Base-by-base conservation (phyloP, 352 stramenopile genomes). In the Stramenopiles sp. region DNA sequence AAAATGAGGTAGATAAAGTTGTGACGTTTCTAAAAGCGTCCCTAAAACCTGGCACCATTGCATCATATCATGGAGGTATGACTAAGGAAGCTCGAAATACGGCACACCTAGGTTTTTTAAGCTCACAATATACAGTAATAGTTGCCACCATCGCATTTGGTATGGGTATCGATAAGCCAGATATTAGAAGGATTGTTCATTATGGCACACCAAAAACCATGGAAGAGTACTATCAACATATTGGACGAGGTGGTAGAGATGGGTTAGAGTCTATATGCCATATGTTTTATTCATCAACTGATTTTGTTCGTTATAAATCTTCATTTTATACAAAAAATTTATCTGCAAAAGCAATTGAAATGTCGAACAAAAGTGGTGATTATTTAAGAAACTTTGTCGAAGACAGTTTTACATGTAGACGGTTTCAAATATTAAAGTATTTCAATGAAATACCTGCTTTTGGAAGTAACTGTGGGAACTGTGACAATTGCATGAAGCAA, bases 1-100 rank as follows among this genome's bases (percentile, higher is more conserved):
- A 85, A 22, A 83, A 83, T 32, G 78, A 86, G 33, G 86, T 89
- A 7, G 87, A 90, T 71, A 76, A 87, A 67, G 82, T 88, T 32
- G 75, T 55, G 39, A 55, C 39, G 39, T 55, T 55, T 55, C 39
- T 55, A 55, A 55, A 14, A 55, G 14, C 4, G 4, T 4, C 39
- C 14, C 14, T 55, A 55, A 14, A 14, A 4, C 4, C 39, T 55
- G 14, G 4, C 39, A 14, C 39, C 14, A 14, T 55, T 55, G 39
- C 39, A 55, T 55, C 83, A 0, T 91, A 91, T 81, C 87, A 91
- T 83, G 87, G 84, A 30, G 87, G 86, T 8, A 30, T 89, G 67
- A 82, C 80, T 7, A 30, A 67, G 25, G 76, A 75, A 0, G 8
- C 85, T 14, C 81, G 87, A 32, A 81, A 71, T 0, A 75, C 82